A percentile compares a stretch with the other conserved stretches of the same genome.
These are phyloP conservation scores for Macroventuria anomochaeta DNA, from an alignment of 2,329 filamentous ascomycete species.

Conservation along the genomic window DNA sequence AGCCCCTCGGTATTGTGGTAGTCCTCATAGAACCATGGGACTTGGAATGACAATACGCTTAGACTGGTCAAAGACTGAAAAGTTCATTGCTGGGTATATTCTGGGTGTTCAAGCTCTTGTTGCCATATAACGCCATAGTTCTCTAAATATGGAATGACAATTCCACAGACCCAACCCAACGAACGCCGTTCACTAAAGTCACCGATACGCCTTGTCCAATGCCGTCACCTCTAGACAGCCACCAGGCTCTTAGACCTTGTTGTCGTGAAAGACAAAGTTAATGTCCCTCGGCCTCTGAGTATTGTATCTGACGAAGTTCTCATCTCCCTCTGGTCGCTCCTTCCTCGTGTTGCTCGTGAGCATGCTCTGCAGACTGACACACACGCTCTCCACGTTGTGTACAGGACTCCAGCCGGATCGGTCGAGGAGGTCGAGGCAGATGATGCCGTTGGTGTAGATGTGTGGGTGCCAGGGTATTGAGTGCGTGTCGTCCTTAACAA, in stretches of 20 bases:
- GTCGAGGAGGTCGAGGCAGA: conserved; percentile 92
- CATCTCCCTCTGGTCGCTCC: conserved; percentile 88
- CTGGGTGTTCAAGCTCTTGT: not conserved
- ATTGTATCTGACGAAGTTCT: conserved; percentile 85
- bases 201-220: conserved; percentile 5
- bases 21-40: not conserved
- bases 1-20: not conserved
- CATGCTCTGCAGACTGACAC: conserved; percentile 98
- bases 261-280: conserved; percentile 92
- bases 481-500: conserved; percentile 67
- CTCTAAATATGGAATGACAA: not conserved
- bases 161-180: not conserved
- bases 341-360: conserved; percentile 92
- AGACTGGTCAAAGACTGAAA: not conserved
- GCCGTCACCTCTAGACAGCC: not conserved
- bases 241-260: conserved; percentile 57
- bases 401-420: conserved; percentile 92
- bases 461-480: conserved; percentile 93
- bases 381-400: conserved; percentile 95
- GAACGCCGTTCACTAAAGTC: conserved; percentile 1
- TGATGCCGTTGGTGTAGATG: conserved; percentile 98
- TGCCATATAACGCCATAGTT: conserved; percentile 1
- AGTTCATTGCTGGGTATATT: conserved; percentile 15
- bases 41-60: too few relatives aligned
- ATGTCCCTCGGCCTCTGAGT: conserved; percentile 84